These are phyloP conservation scores for Botrytis pseudocinerea DNA, from an alignment of 2,329 filamentous ascomycete species.

Conservation along the genomic window DNA sequence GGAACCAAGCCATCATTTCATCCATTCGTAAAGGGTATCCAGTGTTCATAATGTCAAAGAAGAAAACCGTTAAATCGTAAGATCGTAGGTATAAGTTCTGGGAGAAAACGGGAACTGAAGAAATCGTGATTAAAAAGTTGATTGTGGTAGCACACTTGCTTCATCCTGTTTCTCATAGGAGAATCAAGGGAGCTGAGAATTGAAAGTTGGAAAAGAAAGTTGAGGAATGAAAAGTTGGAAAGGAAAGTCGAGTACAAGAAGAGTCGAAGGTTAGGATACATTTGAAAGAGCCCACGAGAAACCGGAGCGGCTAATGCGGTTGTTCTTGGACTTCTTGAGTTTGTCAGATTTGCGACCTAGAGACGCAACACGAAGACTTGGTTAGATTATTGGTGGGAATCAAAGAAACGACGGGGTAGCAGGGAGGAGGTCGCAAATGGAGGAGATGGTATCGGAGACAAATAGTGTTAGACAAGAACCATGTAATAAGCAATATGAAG, in stretches of 20 bases:
- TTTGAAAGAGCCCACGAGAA: conserved; percentile 20
- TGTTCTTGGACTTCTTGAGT: conserved; percentile 7
- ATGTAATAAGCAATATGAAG: not conserved
- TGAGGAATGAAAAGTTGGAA: not conserved
- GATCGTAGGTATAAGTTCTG: not conserved
- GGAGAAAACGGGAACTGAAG: not conserved
- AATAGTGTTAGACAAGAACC: not conserved
- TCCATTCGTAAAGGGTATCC: conserved; percentile 11
- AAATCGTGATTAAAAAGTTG: not conserved
- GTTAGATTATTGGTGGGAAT: conserved; percentile 9
- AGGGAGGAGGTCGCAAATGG: not conserved
- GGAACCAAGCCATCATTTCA: conserved; percentile 12
- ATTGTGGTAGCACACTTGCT: not conserved
- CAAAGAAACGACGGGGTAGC: not conserved
- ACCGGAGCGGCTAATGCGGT: conserved; percentile 17
- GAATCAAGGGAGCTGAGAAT: conserved; percentile 3
- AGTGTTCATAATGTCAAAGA: not conserved
- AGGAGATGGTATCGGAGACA: conserved; percentile 7
- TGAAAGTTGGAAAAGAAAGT: not conserved
- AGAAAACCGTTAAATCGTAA: conserved; percentile 12
- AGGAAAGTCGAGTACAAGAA: not conserved
- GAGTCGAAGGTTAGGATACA: not conserved
- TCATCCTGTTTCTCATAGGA: not conserved
- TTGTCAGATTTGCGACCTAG: conserved; percentile 20
- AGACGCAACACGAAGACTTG: conserved; percentile 9